Base-by-base conservation (phyloP, 441 rosid genomes). In the Pelargonium citronellum region DNA sequence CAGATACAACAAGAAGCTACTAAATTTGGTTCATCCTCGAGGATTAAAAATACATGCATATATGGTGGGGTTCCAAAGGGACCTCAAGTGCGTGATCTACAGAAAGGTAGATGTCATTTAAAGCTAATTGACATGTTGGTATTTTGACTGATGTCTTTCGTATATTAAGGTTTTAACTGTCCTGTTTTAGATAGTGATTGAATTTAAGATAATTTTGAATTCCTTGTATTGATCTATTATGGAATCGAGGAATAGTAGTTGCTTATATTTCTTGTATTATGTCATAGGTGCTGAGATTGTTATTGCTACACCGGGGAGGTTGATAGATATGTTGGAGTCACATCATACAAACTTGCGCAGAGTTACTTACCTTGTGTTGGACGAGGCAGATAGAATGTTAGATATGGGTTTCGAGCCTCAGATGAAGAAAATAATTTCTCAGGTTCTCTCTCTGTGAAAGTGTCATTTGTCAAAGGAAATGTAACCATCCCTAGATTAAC, bases 321-420 rank as follows among this genome's bases (percentile, higher is more conserved):
- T 95, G 70, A 89, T 92, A 60, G 99, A 95, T 83, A 90, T 92
- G 96, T 71, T 95, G 87, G 99, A 89, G 78, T 86, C 88, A 69
- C 94, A 88, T 73, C 83, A 87, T 70, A 90, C 96, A 61, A 89
- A 87, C 84, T 85, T 95, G 85, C 83, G 75, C 72, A 82, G 97
- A 81, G 98, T 92, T 73, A 95, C 96, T 61, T 95, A 90, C 86
- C 95, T 95, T 75, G 99, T 95, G 8, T 77, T 95, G 86, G 99
- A 90, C 78, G 99, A 95, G 77, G 97, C 98, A 66, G 99, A 95
- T 79, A 75, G 98, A 73, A 95, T 95, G 99, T 80, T 95, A 83
- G 99, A 95, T 79, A 95, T 95, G 99, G 99, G 99, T 15, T 95
- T 95, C 82, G 99, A 92, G 81, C 98, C 99, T 75, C 99, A 95